These are phyloP conservation scores for Baudoinia panamericana DNA, from an alignment of 495 filamentous ascomycete genomes.

Conservation along the genomic window DNA sequence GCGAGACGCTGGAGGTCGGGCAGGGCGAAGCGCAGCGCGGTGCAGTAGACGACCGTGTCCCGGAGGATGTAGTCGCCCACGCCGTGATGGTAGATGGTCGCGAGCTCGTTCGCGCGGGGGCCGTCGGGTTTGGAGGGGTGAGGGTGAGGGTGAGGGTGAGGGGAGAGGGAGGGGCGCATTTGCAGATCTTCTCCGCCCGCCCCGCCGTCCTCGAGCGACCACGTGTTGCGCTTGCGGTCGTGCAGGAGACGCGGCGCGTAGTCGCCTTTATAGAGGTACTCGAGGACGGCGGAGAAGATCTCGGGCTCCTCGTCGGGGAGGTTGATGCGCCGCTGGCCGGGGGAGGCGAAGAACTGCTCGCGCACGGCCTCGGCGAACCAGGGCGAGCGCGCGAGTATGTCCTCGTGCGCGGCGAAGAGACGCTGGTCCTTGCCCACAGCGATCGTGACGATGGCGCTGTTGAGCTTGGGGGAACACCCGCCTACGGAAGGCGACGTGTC, in stretches of 20 bases:
- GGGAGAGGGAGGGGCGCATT: conserved; percentile 12
- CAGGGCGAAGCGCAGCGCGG: conserved; percentile 70
- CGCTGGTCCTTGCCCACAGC: conserved; percentile 67
- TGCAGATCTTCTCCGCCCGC: conserved; percentile 16
- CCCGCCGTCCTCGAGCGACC: conserved; percentile 28
- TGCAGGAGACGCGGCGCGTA: conserved; percentile 41
- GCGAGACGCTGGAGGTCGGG: conserved; percentile 72
- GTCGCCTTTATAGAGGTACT: conserved; percentile 61
- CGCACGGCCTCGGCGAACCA: conserved; percentile 43
- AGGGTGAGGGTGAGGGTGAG: too few species aligned
- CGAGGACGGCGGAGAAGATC: conserved; percentile 52
- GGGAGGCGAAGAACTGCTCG: conserved; percentile 44
- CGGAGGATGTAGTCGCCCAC: conserved; percentile 59
- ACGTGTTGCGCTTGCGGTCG: conserved; percentile 32
- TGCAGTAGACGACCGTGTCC: conserved; percentile 86
- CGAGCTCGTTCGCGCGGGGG: conserved; percentile 21
- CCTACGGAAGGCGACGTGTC: conserved; percentile 20
- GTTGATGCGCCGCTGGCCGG: conserved; percentile 40
- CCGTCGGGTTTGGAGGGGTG: conserved; percentile 5
- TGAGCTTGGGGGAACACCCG: conserved; percentile 42
- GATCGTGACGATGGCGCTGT: conserved; percentile 72
- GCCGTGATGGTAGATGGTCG: conserved; percentile 55
- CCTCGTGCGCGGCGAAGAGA: conserved; percentile 61
- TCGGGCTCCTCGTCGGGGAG: conserved; percentile 55
- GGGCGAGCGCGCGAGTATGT: conserved; percentile 47